phyloP scores from a whole-genome alignment of 768 basidiomycete genomes.

The Suillus lakei region DNA sequence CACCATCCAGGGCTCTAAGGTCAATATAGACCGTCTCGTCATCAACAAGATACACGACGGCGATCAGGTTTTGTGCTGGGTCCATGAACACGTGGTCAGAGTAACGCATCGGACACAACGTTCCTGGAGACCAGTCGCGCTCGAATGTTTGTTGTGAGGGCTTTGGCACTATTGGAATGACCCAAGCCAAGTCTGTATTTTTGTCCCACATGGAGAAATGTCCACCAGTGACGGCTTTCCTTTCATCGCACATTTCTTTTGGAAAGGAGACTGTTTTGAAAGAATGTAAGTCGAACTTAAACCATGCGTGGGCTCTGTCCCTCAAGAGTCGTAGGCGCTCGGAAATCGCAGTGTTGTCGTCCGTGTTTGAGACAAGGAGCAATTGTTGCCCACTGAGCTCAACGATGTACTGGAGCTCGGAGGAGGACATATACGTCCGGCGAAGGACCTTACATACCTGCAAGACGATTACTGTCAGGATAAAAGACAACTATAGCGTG shows the following conservation, averaged over 20 bases:
- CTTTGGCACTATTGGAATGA: not conserved
- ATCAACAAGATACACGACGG: not conserved
- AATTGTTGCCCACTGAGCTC: not conserved
- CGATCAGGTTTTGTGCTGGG: not conserved
- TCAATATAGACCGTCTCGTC: constrained; percentile 1
- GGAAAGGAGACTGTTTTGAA: not conserved
- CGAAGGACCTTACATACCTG: not conserved
- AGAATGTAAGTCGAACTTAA: not conserved
- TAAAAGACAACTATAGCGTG: not conserved
- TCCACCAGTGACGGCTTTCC: not conserved
- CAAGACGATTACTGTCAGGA: not conserved
- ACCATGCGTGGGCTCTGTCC: not conserved
- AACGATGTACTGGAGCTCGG: not conserved
- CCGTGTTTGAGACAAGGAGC: not conserved
- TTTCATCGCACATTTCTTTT: not conserved
- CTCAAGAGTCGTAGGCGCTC: not conserved
- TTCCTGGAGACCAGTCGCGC: not conserved
- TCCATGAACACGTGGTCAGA: not conserved
- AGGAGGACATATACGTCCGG: not conserved
- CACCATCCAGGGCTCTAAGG: not conserved
- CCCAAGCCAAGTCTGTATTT: not conserved
- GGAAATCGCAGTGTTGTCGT: not conserved
- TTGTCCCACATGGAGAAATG: not conserved
- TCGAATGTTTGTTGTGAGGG: not conserved
- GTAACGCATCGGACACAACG: not conserved